Percentiles rank a stretch among this genome's conserved stretches.
phyloP scores from a whole-genome alignment of 2,329 filamentous ascomycete genomes.

The Tolypocladium capitatum region DNA sequence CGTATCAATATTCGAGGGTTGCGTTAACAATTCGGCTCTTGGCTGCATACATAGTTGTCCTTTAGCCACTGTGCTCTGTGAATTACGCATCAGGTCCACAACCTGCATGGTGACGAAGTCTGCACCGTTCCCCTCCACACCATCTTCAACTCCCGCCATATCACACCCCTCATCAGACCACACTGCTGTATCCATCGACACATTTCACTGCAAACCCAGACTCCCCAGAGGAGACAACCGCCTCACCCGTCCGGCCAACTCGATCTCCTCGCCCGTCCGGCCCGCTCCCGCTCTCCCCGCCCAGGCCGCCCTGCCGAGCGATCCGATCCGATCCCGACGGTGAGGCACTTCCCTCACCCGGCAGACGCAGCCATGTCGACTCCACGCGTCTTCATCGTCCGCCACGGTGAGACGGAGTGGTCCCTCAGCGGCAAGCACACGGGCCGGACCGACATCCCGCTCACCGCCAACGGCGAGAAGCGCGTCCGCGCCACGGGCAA shows the following conservation, averaged over 20 bases:
- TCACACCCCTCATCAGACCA: neutral
- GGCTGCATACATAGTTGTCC: no score
- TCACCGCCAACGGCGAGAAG: constrained; percentile 71
- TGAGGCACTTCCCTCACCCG: neutral
- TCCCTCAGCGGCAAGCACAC: constrained; percentile 79
- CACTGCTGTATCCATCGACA: neutral
- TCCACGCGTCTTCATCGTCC: constrained; percentile 67
- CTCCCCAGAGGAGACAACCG: neutral
- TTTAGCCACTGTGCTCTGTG: no score
- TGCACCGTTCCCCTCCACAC: no score
- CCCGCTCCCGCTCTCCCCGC: neutral
- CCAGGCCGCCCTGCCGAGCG: neutral
- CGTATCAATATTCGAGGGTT: no score
- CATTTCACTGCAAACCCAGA: neutral
- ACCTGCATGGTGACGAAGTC: no score
- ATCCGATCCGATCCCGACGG: neutral
- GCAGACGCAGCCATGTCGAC: constrained; percentile 23
- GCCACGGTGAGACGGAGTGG: constrained; percentile 95
- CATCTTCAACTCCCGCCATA: neutral
- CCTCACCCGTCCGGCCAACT: neutral
- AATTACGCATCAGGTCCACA: no score
- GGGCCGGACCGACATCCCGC: constrained; percentile 69
- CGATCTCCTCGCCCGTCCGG: neutral
- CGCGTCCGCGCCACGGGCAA: constrained; percentile 63
- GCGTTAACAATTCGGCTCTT: no score